Percentiles rank a stretch among this genome's conserved stretches.
phyloP scores from a whole-genome alignment of 2,329 filamentous ascomycete species.

The Curvularia hawaiiensis region DNA sequence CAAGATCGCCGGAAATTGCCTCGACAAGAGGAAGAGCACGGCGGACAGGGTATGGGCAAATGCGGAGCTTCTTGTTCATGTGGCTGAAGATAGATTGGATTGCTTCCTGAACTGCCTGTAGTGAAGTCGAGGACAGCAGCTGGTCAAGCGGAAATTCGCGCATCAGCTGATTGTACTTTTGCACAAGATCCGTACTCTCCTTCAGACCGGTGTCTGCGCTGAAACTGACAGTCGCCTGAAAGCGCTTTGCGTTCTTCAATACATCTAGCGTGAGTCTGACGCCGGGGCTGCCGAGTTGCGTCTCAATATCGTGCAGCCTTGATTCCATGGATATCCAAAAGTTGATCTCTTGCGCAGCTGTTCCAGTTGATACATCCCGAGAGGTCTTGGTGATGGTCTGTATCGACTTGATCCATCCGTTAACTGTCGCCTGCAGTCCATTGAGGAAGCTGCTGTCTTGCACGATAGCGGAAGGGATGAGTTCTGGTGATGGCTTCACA shows the following conservation, averaged over 20 bases:
- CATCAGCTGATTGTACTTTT: slow-evolving; percentile 99
- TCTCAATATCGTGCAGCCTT: slow-evolving; percentile 88
- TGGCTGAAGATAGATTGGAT: slow-evolving; percentile 89
- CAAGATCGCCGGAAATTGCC: slow-evolving; percentile 92
- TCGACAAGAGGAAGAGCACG: slow-evolving; percentile 93
- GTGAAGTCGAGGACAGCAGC: slow-evolving; percentile 85
- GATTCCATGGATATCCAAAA: slow-evolving; percentile 99
- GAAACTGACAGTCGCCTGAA: slow-evolving; percentile 97
- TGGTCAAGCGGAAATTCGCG: slow-evolving; percentile 97
- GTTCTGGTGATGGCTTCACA: slow-evolving; percentile 73
- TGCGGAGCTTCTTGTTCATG: slow-evolving; percentile 96
- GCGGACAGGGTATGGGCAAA: slow-evolving; percentile 93
- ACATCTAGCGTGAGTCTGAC: slow-evolving; percentile 92
- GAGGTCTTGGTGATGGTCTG: slow-evolving; percentile 95
- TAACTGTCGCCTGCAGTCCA: slow-evolving; percentile 89
- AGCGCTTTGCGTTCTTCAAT: slow-evolving; percentile 94
- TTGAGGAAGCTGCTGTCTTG: slow-evolving; percentile 93
- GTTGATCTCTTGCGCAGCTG: slow-evolving; percentile 96
- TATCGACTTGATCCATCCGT: slow-evolving; percentile 98
- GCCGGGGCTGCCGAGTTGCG: slow-evolving; percentile 84
- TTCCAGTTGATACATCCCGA: slow-evolving; percentile 76
- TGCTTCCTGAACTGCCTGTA: slow-evolving; percentile 87
- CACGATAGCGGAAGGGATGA: slow-evolving; percentile 76
- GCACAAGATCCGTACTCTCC: slow-evolving; percentile 93
- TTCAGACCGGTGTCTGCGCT: slow-evolving; percentile 94